Percentiles rank a stretch among this genome's conserved stretches.
Conservation (phyloP, 2,329 filamentous ascomycete genomes). For the Claviceps capensis region DNA sequence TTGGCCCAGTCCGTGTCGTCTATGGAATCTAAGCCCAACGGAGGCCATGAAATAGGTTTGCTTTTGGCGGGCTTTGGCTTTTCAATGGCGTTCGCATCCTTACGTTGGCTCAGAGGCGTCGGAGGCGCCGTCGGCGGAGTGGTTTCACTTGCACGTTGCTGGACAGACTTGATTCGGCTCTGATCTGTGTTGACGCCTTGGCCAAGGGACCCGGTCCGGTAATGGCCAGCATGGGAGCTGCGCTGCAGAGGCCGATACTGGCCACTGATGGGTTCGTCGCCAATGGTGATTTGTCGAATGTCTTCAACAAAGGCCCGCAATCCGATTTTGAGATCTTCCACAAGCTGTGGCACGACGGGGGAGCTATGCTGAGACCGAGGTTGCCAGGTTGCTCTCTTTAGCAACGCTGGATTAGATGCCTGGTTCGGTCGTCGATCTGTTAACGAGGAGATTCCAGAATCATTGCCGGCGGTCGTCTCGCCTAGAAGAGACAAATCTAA, state of each 20-base stretch:
- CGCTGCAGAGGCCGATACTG: slow-evolving; percentile 11
- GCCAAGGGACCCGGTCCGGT: slow-evolving; percentile 4
- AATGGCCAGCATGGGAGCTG: slow-evolving; percentile 4
- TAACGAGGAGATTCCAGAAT: slow-evolving; percentile 13
- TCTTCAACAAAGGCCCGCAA: slow-evolving; percentile 94
- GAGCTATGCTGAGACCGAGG: slow-evolving; percentile 33
- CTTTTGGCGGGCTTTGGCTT: slow-evolving; percentile 26
- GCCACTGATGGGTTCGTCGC: slow-evolving; percentile 70
- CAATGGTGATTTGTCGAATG: slow-evolving; percentile 85
- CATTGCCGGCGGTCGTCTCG: slow-evolving; percentile 17
- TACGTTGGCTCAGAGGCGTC: slow-evolving; percentile 17
- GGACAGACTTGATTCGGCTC: slow-evolving; percentile 33
- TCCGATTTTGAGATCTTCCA: slow-evolving; percentile 78
- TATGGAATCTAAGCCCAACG: slow-evolving; percentile 40
- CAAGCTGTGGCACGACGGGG: slow-evolving; percentile 57
- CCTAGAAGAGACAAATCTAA: slow-evolving; percentile 30
- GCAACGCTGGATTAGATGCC: slow-evolving; percentile 25
- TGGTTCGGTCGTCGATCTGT: slow-evolving; percentile 20
- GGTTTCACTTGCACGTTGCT: slow-evolving; percentile 31
- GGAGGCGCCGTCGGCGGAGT: slow-evolving; percentile 15
- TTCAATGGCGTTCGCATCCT: slow-evolving; percentile 13
- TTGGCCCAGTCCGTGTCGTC: slow-evolving; percentile 52
- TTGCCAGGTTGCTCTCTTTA: slow-evolving; percentile 48
- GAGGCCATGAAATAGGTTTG: slow-evolving; percentile 48
- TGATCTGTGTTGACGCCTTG: slow-evolving; percentile 19